These are phyloP conservation scores for Periconia sp. DNA, from an alignment of 2,329 filamentous ascomycete genomes.

Conservation along the genomic window DNA sequence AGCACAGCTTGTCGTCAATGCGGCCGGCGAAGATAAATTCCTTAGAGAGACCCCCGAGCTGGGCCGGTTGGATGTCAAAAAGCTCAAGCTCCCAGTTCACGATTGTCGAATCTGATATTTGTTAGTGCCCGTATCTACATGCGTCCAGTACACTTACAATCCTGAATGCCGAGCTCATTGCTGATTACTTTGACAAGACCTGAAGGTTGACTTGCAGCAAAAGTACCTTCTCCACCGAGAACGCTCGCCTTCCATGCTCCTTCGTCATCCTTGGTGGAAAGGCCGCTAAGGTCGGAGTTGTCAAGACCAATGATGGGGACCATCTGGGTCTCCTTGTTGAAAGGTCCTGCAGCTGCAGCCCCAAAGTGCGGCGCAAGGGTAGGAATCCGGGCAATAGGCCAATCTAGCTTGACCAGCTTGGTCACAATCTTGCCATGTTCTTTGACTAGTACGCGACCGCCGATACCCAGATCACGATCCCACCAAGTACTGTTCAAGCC, in stretches of 20 bases:
- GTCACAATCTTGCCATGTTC: constrained; percentile 78
- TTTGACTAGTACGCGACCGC: constrained; percentile 84
- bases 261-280: constrained; percentile 39
- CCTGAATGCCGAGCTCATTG: constrained; percentile 74
- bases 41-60: constrained; percentile 81
- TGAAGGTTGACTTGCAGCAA: constrained; percentile 82
- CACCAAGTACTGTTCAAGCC: constrained; percentile 91
- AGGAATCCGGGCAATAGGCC: constrained; percentile 89
- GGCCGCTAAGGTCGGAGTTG: constrained; percentile 62
- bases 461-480: constrained; percentile 92
- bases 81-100: constrained; percentile 98
- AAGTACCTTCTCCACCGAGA: constrained; percentile 71
- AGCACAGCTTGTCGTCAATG: constrained; percentile 98
- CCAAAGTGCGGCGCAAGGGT: constrained; percentile 96
- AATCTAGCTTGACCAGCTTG: constrained; percentile 87
- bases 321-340: constrained; percentile 91
- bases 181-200: constrained; percentile 84
- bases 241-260: constrained; percentile 47
- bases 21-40: constrained; percentile 95
- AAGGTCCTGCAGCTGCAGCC: constrained; percentile 66
- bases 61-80: constrained; percentile 86
- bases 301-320: constrained; percentile 93
- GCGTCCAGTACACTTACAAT: constrained; percentile 58
- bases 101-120: constrained; percentile 66
- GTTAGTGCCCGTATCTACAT: no score